Percentiles rank a stretch among this genome's conserved stretches.
These are phyloP conservation scores for Amylocarpus encephaloides DNA, from an alignment of 2,329 filamentous ascomycete genomes.

Conservation along the genomic window DNA sequence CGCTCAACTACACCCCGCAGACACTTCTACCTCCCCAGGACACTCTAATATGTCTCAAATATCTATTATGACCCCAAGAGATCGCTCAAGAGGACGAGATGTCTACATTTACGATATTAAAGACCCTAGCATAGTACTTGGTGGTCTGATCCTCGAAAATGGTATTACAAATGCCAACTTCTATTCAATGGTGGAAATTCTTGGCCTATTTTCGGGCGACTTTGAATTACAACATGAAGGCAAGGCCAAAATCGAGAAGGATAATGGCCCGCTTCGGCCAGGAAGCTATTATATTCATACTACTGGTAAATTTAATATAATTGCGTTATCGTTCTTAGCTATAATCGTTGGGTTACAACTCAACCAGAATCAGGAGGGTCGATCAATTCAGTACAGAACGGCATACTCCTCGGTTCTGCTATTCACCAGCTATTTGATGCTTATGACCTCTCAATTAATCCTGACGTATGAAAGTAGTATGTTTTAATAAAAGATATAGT, in stretches of 20 bases:
- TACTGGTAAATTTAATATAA: slow-evolving; percentile 2
- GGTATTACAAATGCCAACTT: slow-evolving; percentile 12
- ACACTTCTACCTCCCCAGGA: no score
- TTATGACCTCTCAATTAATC: no score
- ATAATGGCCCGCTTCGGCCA: slow-evolving; percentile 9
- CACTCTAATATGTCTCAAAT: neutral
- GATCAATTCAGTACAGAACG: no score
- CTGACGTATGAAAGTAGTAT: no score
- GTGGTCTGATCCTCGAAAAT: slow-evolving; percentile 9
- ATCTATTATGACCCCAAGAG: neutral
- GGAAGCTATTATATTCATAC: slow-evolving; percentile 16
- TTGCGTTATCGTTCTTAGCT: slow-evolving; percentile 1
- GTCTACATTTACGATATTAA: slow-evolving; percentile 1
- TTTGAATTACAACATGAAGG: slow-evolving; percentile 9
- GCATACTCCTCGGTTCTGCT: no score
- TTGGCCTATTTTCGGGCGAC: slow-evolving; percentile 1
- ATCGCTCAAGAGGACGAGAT: no score
- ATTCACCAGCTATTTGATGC: no score
- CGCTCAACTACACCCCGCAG: no score
- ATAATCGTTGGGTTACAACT: slow-evolving; percentile 1
- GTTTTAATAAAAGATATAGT: no score
- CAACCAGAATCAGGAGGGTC: no score
- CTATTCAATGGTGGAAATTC: slow-evolving; percentile 8
- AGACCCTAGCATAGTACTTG: slow-evolving; percentile 5
- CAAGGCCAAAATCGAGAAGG: slow-evolving; percentile 10